Evolutionary conservation across 1,284 basidiomycete species (phyloP), one percentile per base, ranked within the genome.

Genomic region (Phenoliferia sp.): DNA sequence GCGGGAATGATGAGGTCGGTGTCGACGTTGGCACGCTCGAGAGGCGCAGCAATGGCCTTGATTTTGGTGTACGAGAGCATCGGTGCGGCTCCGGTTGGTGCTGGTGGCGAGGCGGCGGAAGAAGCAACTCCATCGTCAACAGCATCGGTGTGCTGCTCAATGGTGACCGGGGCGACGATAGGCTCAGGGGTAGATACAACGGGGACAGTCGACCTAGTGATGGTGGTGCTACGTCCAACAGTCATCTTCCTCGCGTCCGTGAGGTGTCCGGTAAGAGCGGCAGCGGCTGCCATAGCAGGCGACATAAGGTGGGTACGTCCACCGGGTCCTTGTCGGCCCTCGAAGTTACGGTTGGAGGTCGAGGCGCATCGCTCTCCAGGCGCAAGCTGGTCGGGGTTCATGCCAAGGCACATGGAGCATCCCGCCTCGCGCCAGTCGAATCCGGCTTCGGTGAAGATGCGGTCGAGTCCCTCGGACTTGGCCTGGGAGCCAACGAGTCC

Each of bases 341-440:
- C 94, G 77, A 97, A 97, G 82, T 97, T 97, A 71, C 94, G 88
- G 81, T 97, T 97, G 78, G 92, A 95, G 52, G 94, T 97, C 76
- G 90, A 94, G 7, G 94, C 94, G 77, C 94, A 97, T 62, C 94
- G 89, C 80, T 97, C 90, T 59, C 90, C 88, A 3, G 92, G 92
- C 44, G 85, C 83, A 62, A 97, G 84, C 80, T 95, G 92, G 81
- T 97, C 94, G 15, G 94, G 92, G 81, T 97, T 97, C 94, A 97
- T 97, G 55, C 93, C 94, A 70, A 97, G 80, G 80, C 94, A 97
- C 94, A 97, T 97, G 35, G 94, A 97, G 79, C 94, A 97, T 35
- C 94, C 94, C 34, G 94, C 94, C 81, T 97, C 94, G 67, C 94
- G 86, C 94, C 93, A 97, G 79, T 97, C 94, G 76, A 96, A 97